phyloP scores from a whole-genome alignment of 768 basidiomycete species.

The Gloeopeniophorella convolvens region DNA sequence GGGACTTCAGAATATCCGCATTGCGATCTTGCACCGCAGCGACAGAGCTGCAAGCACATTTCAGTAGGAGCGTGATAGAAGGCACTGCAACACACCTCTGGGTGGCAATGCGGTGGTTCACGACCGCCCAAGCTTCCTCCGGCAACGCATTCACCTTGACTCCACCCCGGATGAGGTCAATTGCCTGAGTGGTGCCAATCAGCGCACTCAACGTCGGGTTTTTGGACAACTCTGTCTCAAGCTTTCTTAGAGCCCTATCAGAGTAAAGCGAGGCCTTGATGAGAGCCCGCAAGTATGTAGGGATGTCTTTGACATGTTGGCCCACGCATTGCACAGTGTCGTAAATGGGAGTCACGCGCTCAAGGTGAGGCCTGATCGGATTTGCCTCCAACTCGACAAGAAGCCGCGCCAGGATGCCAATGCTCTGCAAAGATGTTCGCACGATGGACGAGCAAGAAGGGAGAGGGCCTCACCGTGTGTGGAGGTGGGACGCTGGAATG shows the following conservation, averaged over 20 bases:
- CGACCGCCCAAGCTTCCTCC: conserved; percentile 33
- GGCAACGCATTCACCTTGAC: conserved; percentile 44
- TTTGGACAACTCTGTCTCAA: conserved; percentile 29
- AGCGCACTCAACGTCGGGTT: conserved; percentile 26
- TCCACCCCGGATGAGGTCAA: conserved; percentile 37
- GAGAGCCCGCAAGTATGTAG: conserved; percentile 25
- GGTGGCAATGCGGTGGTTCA: conserved; percentile 31
- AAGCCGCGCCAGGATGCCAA: conserved; percentile 63
- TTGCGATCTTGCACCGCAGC: conserved; percentile 27
- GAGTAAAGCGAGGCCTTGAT: conserved; percentile 25
- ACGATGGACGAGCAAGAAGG: neutral
- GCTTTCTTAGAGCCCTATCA: conserved; percentile 29
- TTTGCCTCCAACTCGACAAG: conserved; percentile 18
- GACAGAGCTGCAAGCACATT: conserved; percentile 25
- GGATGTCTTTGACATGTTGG: conserved; percentile 35
- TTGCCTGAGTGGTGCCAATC: conserved; percentile 28
- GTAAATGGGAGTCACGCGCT: conserved; percentile 30
- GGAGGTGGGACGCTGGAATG: conserved; percentile 80
- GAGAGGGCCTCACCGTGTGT: conserved; percentile 53
- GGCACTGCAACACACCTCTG: conserved; percentile 21
- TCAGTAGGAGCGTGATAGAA: neutral
- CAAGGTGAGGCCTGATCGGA: conserved; percentile 23
- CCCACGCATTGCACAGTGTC: conserved; percentile 37
- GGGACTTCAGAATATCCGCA: conserved; percentile 24
- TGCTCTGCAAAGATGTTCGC: conserved; percentile 32